Percentiles rank a stretch among this genome's conserved stretches.
phyloP scores from a whole-genome alignment of 495 filamentous ascomycete genomes.

The Parmelia sp. region DNA sequence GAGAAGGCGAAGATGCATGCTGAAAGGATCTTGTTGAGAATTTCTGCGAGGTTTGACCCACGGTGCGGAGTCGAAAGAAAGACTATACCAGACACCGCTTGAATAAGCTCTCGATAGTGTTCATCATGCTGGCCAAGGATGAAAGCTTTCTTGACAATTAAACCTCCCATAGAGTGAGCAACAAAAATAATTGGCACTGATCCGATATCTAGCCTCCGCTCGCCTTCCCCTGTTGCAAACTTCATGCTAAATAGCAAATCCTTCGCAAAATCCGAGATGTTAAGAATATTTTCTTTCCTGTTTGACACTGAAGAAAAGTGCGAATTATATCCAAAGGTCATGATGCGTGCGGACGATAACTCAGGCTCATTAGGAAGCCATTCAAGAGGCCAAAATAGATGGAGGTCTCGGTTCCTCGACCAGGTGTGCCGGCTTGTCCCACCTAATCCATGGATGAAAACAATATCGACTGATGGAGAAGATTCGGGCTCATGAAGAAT shows the following conservation, averaged over 20 bases:
- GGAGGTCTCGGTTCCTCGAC: slow-evolving; percentile 27
- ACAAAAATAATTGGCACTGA: slow-evolving; percentile 28
- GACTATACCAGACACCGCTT: slow-evolving; percentile 32
- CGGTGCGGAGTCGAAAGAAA: slow-evolving; percentile 46
- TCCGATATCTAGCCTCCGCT: slow-evolving; percentile 4
- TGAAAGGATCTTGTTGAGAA: slow-evolving; percentile 32
- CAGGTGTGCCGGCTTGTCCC: slow-evolving; percentile 32
- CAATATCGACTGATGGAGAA: slow-evolving; percentile 21
- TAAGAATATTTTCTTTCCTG: slow-evolving; percentile 2
- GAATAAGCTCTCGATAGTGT: slow-evolving; percentile 32
- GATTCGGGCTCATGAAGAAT: slow-evolving; percentile 28
- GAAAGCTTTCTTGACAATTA: slow-evolving; percentile 40
- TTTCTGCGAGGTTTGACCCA: slow-evolving; percentile 37
- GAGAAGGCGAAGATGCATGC: slow-evolving; percentile 22
- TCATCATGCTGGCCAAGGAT: slow-evolving; percentile 30
- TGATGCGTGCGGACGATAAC: slow-evolving; percentile 25
- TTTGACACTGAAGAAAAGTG: slow-evolving; percentile 21
- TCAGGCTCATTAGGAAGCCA: slow-evolving; percentile 31
- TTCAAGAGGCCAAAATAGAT: slow-evolving; percentile 31
- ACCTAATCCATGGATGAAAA: slow-evolving; percentile 36
- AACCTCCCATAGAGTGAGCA: slow-evolving; percentile 28
- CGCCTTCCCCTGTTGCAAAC: slow-evolving; percentile 15
- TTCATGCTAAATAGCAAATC: slow-evolving; percentile 30
- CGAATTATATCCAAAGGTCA: slow-evolving; percentile 35
- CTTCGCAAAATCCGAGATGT: slow-evolving; percentile 34